Evolutionary conservation across 192 early-diverging fungal species (phyloP), one percentile per base, ranked within the genome.

Genomic region (Coemansia sp.): DNA sequence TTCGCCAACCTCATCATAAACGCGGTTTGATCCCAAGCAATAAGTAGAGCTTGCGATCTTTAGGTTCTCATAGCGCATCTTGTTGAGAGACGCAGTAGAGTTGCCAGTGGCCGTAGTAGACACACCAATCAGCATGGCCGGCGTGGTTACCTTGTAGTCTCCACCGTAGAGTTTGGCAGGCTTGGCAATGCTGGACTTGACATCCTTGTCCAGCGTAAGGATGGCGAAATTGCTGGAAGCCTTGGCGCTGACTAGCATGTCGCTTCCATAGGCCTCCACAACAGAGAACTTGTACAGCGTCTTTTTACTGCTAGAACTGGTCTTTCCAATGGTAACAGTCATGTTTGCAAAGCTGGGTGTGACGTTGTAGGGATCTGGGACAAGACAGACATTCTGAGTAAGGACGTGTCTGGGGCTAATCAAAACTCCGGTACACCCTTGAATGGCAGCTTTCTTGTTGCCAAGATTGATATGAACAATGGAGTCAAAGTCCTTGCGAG

Each of bases 401-500:
- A 63, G 62, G 26, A 63, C 52, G 33, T 35, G 54, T 26, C 54
- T 55, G 6, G 62, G 53, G 6, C 53, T 53, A 35, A 63, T 63
- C 7, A 63, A 41, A 10, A 63, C 62, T 29, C 62, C 62, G 5
- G 53, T 54, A 22, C 62, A 63, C 19, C 62, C 62, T 5, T 63
- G 12, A 19, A 63, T 54, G 10, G 21, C 33, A 4, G 17, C 14
- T 2, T 26, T 41, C 22, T 37, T 38, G 29, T 34, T 55, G 0
- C 26, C 39, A 12, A 41, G 38, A 6, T 9, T 34, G 12, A 63
- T 39, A 2, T 44, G 27, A 10, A 63, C 53, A 19, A 63, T 55
- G 19, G 27, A 63, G 50, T 63, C 53, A 22, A 50, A 50, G 14
- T n/a, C 46, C 46, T 50, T 50, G 46, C 46, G 46, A 50, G 46